A percentile compares a stretch with the other conserved stretches of the same genome.
Evolutionary conservation across 345 rosid species (phyloP).

Genomic region (Pseudoturritis turrita): DNA sequence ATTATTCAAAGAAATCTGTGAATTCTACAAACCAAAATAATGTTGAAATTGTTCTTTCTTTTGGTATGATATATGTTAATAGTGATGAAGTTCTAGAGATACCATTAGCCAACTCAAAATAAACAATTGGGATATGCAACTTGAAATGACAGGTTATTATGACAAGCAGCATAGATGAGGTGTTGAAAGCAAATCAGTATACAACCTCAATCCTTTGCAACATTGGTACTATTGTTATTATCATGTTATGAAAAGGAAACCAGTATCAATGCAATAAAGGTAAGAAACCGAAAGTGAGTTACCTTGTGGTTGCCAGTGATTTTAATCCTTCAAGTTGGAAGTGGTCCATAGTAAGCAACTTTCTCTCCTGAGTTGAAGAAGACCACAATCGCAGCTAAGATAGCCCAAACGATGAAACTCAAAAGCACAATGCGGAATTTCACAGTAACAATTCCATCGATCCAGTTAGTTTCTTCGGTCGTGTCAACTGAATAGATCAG

Average conservation of each 20-base stretch:
- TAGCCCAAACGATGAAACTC: slow-evolving; percentile 22
- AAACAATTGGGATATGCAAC: not conserved
- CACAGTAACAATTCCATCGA: not conserved
- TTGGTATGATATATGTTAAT: not conserved
- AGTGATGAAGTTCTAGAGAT: not conserved
- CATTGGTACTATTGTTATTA: not conserved
- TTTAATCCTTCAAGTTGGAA: slow-evolving; percentile 20
- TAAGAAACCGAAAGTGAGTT: not conserved
- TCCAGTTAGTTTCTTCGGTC: slow-evolving; percentile 9
- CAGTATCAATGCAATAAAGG: not conserved
- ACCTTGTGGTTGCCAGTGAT: slow-evolving; percentile 10
- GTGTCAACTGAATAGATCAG: not conserved
- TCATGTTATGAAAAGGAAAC: slow-evolving; percentile 5
- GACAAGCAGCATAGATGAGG: not conserved
- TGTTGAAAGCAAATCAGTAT: not conserved
- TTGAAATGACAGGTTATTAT: not conserved
- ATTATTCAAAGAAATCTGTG: not conserved
- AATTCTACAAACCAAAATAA: not conserved
- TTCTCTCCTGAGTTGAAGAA: slow-evolving; percentile 13
- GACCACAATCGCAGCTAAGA: slow-evolving; percentile 20
- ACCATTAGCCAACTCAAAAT: not conserved
- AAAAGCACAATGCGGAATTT: slow-evolving; percentile 22
- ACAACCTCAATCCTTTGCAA: not conserved
- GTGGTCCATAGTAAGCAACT: slow-evolving; percentile 24
- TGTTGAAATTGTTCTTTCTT: not conserved